Base-by-base conservation (phyloP, 2,329 filamentous ascomycete species). In the Aspergillus ustus region DNA sequence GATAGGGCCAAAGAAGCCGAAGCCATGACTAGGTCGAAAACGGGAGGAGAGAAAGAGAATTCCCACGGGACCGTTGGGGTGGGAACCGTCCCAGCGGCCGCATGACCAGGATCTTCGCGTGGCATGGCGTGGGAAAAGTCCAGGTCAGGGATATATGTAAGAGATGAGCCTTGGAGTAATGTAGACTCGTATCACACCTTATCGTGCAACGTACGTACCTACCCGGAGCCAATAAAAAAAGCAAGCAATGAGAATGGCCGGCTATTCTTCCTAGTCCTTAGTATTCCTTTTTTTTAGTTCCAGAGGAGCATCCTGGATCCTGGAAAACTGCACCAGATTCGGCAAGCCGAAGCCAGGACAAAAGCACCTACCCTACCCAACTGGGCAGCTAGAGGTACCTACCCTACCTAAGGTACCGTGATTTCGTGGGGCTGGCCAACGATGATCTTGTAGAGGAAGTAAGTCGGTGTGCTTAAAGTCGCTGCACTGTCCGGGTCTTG, bases 1-100 rank as follows among this genome's bases (percentile, higher is more conserved):
- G 80, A 82, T 52, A 72, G 72, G 34, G 45, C 52, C 22, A 52
- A 46, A 7, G 56, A 66, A 3, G 59, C 65, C 31, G 17, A 7
- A 19, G 60, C 28, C 34, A 55, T 58, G 5, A 15, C 51, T 1
- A 59, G 57, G 5, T 17, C 48, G 2, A 63, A 19, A 46, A 5
- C 54, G n/a, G 64, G 66, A 20, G 60, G 57, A 15, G 53, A 61
- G 19, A 25, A 1, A 25, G 25, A 5, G 25, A 25, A 25, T 25
- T 5, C 25, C 4, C 25, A 25, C 25, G 25, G 15, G 11, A 11
- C 34, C 15, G 43, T 46, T 17, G 46, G 46, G 19, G 44, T 46
- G 31, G 59, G 37, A 25, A 34, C n/a, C 19, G 37, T 61, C 11
- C 60, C 53, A 19, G 50, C 56, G 17, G 60, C 25, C 56, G 53